Conservation (phyloP, 2,329 filamentous ascomycete genomes). For the Chaetomiaceae sp. region DNA sequence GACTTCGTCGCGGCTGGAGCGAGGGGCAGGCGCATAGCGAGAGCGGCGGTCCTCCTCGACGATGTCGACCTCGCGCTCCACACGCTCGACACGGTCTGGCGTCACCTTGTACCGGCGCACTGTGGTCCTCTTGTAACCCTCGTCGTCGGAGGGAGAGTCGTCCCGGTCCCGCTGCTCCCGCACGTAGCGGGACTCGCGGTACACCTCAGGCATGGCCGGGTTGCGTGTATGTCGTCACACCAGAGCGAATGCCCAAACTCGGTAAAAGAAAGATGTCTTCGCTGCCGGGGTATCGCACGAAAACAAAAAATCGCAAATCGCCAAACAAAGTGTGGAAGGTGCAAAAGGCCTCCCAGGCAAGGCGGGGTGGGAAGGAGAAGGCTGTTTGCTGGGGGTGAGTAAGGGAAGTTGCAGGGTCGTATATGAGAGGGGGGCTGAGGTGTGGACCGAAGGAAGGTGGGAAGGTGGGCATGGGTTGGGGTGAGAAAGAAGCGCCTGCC, state of each 20-base stretch:
- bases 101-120: conserved; percentile 48
- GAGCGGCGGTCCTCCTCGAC: conserved; percentile 42
- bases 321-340: conserved; percentile 1
- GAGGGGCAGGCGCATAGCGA: conserved; percentile 34
- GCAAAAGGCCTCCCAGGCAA: conserved; percentile 7
- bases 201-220: conserved; percentile 28
- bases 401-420: conserved; percentile 8
- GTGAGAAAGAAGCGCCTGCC: conserved; percentile 8
- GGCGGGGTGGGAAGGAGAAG: conserved; percentile 13
- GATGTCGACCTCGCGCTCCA: conserved; percentile 33
- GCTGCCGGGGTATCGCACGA: conserved; percentile 7
- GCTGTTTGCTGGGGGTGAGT: conserved; percentile 5
- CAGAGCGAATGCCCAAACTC: too few species aligned
- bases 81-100: conserved; percentile 35
- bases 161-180: conserved; percentile 30
- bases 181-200: conserved; percentile 31
- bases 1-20: conserved; percentile 34
- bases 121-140: conserved; percentile 41
- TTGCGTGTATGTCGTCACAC: conserved; percentile 13
- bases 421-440: conserved; percentile 9
- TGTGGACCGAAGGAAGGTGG: conserved; percentile 12
- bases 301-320: conserved; percentile 4
- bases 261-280: too few species aligned
- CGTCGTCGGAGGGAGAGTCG: conserved; percentile 37
- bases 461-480: conserved; percentile 12